Base-by-base conservation (phyloP, 192 early-diverging fungal species). In the Backusella sp. region DNA sequence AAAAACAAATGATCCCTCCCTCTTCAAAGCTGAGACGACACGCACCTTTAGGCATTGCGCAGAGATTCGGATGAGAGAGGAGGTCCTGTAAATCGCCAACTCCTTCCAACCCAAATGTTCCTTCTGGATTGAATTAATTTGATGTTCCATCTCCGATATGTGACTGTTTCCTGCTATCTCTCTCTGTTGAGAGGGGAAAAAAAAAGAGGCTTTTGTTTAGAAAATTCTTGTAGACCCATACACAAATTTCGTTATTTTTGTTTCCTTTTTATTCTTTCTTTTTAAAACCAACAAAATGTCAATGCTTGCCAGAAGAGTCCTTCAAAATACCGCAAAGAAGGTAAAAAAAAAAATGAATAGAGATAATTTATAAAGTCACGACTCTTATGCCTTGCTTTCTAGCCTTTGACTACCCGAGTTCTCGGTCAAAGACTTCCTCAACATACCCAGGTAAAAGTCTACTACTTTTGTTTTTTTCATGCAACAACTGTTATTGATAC, bases 1-100 rank as follows among this genome's bases (percentile, higher is more conserved):
- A 37, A 37, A 39, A 39, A 39, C 37, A 39, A 39, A 39, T 12
- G 1, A 11, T 39, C 37, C 37, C 37, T 39, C 37, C 37, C 37
- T 44, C 42, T 17, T 44, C 4, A 32, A 32, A 32, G 32, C 32
- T 32, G 15, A 44, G 12, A 19, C 11, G 2, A 62, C 11, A 72
- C 70, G 19, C 70, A 72, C 70, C 70, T 72, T 72, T 72, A 49
- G 70, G 70, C 70, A 72, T 72, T 72, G 70, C 41, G 70, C 37
- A 72, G 70, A 72, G 44, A 72, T 72, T 52, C 70, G 41, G 41
- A 72, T 72, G 70, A 72, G 41, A 72, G 70, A 72, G 70, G 41
- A 72, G 44, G 70, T 42, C 70, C 53, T 72, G 26, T 39, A 30
- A 49, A 44, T 21, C 44, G 70, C 9, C 28, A 14, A 19, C 26